These are phyloP conservation scores for Metschnikowia shivogae DNA, from an alignment of 805 yeast species.

Conservation along the genomic window DNA sequence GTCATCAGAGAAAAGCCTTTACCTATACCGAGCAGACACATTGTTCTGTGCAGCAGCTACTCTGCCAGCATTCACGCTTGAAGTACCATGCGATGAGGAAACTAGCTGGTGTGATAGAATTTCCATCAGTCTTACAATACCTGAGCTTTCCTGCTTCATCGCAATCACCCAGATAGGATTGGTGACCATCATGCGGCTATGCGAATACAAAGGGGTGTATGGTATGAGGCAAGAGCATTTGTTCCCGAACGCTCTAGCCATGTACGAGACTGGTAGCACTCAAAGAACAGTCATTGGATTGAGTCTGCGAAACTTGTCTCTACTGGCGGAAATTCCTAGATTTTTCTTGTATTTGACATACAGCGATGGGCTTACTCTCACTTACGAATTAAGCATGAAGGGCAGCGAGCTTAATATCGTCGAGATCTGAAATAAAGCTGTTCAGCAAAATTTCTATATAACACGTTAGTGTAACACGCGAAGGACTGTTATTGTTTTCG, in stretches of 20 bases:
- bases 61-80: conserved; percentile 7
- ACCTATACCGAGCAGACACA: conserved; percentile 13
- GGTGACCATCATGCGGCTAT: conserved; percentile 33
- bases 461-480: background rate
- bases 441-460: no score
- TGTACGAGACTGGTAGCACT: conserved; percentile 25
- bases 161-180: conserved; percentile 38
- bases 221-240: conserved; percentile 43
- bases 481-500: background rate
- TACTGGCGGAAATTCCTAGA: conserved; percentile 19
- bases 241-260: conserved; percentile 32
- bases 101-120: conserved; percentile 31
- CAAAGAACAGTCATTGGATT: conserved; percentile 34
- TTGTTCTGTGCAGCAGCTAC: conserved; percentile 14
- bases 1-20: conserved; percentile 11
- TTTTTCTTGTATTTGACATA: conserved; percentile 31
- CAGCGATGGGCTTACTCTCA: conserved; percentile 29
- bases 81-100: conserved; percentile 21
- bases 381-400: conserved; percentile 11
- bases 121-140: conserved; percentile 32
- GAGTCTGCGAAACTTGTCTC: conserved; percentile 24
- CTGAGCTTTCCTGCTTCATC: conserved; percentile 32
- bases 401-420: background rate
- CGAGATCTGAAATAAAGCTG: background rate
- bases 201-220: conserved; percentile 32